Percentiles rank a stretch among this genome's conserved stretches.
phyloP scores from a whole-genome alignment of 2,329 filamentous ascomycete species.

The Cladosporium sphaerospermum region DNA sequence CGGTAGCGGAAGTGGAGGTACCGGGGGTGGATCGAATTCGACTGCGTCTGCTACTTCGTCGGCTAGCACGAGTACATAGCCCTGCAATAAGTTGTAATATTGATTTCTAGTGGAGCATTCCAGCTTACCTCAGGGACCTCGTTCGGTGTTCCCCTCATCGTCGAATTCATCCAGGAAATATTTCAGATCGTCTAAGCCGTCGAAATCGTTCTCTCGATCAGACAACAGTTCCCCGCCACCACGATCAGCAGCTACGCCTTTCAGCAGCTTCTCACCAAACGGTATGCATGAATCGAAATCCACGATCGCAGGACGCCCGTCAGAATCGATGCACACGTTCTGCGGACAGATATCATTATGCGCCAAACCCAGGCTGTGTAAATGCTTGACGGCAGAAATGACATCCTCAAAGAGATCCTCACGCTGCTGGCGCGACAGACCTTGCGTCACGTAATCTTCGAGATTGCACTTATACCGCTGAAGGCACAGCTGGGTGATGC shows the following conservation, averaged over 20 bases:
- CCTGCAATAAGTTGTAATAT: no score
- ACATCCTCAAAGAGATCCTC: constrained; percentile 21
- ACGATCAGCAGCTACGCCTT: constrained; percentile 20
- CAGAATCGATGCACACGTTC: constrained; percentile 31
- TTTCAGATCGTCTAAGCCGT: constrained; percentile 6
- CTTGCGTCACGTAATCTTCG: constrained; percentile 16
- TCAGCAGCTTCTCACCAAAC: constrained; percentile 25
- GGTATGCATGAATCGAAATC: constrained; percentile 33
- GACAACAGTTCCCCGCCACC: constrained; percentile 14
- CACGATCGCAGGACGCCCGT: constrained; percentile 29
- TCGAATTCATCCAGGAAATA: not conserved
- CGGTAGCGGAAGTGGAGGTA: constrained; percentile 8
- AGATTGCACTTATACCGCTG: constrained; percentile 24
- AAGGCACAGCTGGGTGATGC: constrained; percentile 26
- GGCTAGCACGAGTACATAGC: not conserved
- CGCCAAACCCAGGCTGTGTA: constrained; percentile 31
- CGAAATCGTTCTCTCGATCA: constrained; percentile 18
- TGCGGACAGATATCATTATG: constrained; percentile 35
- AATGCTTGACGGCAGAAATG: constrained; percentile 27
- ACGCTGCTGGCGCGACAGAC: constrained; percentile 17
- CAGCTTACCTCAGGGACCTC: no score
- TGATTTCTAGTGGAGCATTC: no score
- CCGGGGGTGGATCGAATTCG: constrained; percentile 5
- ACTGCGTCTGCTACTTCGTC: constrained; percentile 4
- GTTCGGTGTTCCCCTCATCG: not conserved